A percentile compares a stretch with the other conserved stretches of the same genome.
phyloP scores from a whole-genome alignment of 768 basidiomycete genomes.

The Coprinellus aureogranulatus region DNA sequence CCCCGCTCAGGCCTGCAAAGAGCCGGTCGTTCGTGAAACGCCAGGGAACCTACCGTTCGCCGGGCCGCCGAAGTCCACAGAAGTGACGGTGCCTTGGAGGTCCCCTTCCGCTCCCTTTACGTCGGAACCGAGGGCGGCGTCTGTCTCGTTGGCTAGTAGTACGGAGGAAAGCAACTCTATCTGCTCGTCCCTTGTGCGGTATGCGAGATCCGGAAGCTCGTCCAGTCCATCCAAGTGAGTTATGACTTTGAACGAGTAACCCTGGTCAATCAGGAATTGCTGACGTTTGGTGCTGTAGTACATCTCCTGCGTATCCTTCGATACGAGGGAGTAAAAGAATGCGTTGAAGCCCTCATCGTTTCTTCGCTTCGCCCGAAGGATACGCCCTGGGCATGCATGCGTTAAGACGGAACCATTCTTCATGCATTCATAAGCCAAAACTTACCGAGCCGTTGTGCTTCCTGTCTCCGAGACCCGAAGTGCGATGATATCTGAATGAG shows the following conservation, averaged over 20 bases:
- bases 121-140: conserved; percentile 84
- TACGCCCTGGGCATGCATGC: conserved; percentile 62
- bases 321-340: conserved; percentile 98
- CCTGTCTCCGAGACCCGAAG: conserved; percentile 96
- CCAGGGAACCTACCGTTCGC: conserved; percentile 49
- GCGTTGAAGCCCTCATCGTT: conserved; percentile 99
- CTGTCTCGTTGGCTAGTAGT: conserved; percentile 84
- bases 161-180: conserved; percentile 96
- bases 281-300: conserved; percentile 99
- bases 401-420: background rate
- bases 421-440: conserved; percentile 10
- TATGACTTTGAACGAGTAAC: conserved; percentile 99
- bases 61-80: conserved; percentile 80
- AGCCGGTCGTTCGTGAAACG: conserved; percentile 78
- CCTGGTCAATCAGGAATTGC: conserved; percentile 98
- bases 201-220: conserved; percentile 82
- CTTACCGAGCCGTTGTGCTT: conserved; percentile 91
- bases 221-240: conserved; percentile 95
- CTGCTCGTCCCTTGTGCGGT: conserved; percentile 87
- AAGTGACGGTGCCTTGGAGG: conserved; percentile 80
- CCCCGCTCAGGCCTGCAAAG: conserved; percentile 82
- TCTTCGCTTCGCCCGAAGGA: conserved; percentile 92
- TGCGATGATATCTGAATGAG: conserved; percentile 99
- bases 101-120: conserved; percentile 82
- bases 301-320: conserved; percentile 99